phyloP scores from a whole-genome alignment of 78 protist species.

The Cavenderia fasciculata region DNA sequence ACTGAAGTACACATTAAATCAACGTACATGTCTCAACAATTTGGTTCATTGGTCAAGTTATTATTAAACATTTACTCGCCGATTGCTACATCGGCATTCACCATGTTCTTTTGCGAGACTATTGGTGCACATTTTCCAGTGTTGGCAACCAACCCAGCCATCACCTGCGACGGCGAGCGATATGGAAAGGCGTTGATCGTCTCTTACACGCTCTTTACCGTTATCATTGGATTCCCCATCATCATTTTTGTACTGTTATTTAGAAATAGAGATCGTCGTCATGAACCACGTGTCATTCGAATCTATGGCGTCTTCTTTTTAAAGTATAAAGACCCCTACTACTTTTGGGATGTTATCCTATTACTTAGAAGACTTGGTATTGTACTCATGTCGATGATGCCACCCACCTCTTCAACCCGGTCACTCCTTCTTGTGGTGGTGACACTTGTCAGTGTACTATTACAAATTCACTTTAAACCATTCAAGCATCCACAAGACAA shows the following conservation, averaged over 20 bases:
- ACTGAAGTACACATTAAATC: background rate
- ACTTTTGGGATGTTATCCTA: slow-evolving; percentile 65
- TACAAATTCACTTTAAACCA: slow-evolving; percentile 29
- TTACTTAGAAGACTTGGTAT: slow-evolving; percentile 21
- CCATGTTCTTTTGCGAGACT: slow-evolving; percentile 29
- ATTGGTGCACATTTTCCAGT: background rate
- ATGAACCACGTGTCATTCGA: background rate
- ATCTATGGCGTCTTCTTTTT: slow-evolving; percentile 54
- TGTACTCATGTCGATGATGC: slow-evolving; percentile 48
- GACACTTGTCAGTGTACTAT: background rate
- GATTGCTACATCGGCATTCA: slow-evolving; percentile 29
- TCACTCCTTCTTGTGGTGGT: slow-evolving; percentile 7
- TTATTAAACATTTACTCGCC: slow-evolving; percentile 39
- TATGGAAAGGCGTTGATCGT: slow-evolving; percentile 11
- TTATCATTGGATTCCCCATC: slow-evolving; percentile 19
- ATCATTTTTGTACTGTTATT: slow-evolving; percentile 9
- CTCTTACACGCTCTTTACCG: background rate
- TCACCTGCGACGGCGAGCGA: background rate
- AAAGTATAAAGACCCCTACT: slow-evolving; percentile 14
- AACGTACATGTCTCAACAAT: slow-evolving; percentile 22
- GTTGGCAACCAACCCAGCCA: background rate
- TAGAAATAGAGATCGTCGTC: background rate
- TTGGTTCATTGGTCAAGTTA: slow-evolving; percentile 34
- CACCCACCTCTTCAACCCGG: background rate
- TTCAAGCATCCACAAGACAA: slow-evolving; percentile 22